These are phyloP conservation scores for Eugenia klotzschiana DNA, from an alignment of 441 rosid genomes.

Conservation along the genomic window DNA sequence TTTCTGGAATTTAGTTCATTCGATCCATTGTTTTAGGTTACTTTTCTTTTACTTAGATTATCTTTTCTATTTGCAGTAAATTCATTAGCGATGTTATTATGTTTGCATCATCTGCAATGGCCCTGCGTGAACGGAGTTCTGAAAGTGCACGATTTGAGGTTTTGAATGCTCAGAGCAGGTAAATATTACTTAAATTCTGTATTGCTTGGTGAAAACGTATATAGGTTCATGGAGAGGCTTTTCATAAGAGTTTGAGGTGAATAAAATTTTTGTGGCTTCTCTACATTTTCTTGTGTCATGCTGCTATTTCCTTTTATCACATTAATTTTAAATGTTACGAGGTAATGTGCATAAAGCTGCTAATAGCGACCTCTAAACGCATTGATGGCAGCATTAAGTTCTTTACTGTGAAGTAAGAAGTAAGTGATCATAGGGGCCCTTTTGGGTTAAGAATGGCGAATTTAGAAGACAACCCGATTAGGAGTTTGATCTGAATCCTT, in stretches of 20 bases:
- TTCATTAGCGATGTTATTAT: conserved; percentile 76
- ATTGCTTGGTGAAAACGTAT: background rate
- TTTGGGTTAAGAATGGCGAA: background rate
- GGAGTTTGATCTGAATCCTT: background rate
- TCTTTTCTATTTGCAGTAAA: conserved; percentile 48
- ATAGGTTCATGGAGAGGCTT: background rate
- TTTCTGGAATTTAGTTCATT: background rate
- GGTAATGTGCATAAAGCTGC: background rate
- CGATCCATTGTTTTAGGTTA: background rate
- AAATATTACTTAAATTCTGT: background rate
- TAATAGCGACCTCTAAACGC: background rate
- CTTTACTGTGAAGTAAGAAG: background rate
- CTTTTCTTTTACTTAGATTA: conserved; percentile 3
- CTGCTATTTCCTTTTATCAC: background rate
- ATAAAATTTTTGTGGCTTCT: background rate
- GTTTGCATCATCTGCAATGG: conserved; percentile 84
- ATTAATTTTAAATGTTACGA: background rate
- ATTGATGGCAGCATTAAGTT: background rate
- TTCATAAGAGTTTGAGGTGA: background rate
- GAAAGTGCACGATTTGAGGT: conserved; percentile 94
- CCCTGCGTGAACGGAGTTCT: conserved; percentile 75
- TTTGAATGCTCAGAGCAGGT: conserved; percentile 74
- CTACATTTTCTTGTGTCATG: background rate
- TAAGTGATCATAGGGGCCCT: background rate
- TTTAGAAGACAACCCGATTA: background rate